Evolutionary conservation across 192 early-diverging fungal genomes (phyloP), one percentile per base, ranked within the genome.

Genomic region (Backusella liffmaniae): DNA sequence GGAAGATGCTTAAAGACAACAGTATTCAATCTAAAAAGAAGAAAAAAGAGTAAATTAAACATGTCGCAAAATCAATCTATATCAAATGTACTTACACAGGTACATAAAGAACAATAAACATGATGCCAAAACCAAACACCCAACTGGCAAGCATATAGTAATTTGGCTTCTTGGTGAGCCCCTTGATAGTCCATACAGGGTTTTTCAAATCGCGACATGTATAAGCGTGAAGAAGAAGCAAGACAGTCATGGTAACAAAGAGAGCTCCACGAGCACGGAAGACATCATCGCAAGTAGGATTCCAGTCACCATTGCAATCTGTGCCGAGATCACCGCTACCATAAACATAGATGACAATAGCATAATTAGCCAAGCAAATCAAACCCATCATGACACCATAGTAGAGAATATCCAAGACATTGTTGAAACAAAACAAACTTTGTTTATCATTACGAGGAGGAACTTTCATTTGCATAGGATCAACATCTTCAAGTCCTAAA

Each of bases 201-300:
- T 91, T 82, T 42, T 90, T 84, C 23, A 90, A 80, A 42, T 91
- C 84, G 23, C 93, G 90, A 83, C 92, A 94, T 75, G 93, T 95
- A 78, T 90, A 88, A 21, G 86, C 90, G 76, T 95, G 94, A 51
- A 94, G 82, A 12, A 96, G 85, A 32, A 94, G 83, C 49, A 90
- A 82, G 37, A 91, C 78, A 0, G 93, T 92, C 79, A 96, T 84
- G 1, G 91, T 91, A 12, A 88, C 85, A 83, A 93, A 96, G 18
- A 91, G 77, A 0, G 89, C 86, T 73, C 88, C 92, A 51, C 94
- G 94, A 2, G 92, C 93, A 32, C 86, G 86, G 86, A 87, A 93
- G 8, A 92, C 90, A 21, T 81, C 49, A 29, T 91, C 83, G 77
- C 92, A 94, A 32, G 73, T 80, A 4, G 86, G 82, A 5, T 79